Percentiles rank a stretch among this genome's conserved stretches.
Conservation (phyloP, 768 basidiomycete species). For the Sarcomyxa edulis region DNA sequence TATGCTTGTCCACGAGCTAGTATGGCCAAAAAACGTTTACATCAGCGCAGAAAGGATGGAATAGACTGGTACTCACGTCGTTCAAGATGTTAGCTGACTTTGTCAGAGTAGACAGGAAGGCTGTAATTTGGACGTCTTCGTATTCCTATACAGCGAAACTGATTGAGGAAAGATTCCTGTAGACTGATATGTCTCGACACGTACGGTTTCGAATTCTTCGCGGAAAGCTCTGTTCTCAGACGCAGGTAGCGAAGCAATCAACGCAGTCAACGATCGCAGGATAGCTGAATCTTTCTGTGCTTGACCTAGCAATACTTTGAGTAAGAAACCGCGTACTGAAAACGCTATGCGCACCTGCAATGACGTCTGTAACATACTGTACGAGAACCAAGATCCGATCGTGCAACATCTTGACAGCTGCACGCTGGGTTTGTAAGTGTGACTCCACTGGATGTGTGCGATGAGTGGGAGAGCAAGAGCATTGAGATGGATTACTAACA, state of each 20-base stretch:
- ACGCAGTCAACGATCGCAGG: conserved; percentile 78
- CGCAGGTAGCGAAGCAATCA: conserved; percentile 85
- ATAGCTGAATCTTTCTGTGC: conserved; percentile 74
- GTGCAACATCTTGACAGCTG: conserved; percentile 95
- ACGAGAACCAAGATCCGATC: conserved; percentile 84
- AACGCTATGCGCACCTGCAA: conserved; percentile 50
- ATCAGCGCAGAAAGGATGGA: conserved; percentile 2
- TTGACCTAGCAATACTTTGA: conserved; percentile 40
- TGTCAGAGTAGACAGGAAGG: conserved; percentile 82
- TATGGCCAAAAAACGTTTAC: conserved; percentile 7
- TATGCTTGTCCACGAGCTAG: conserved; percentile 77
- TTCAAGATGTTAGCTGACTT: conserved; percentile 85
- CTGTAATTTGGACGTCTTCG: conserved; percentile 90
- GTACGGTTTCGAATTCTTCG: conserved; percentile 84
- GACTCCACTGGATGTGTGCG: conserved; percentile 66
- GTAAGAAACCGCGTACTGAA: conserved; percentile 1
- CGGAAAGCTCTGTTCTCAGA: conserved; percentile 80
- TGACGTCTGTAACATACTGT: conserved; percentile 77
- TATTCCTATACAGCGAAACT: conserved; percentile 67
- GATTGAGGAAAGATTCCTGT: conserved; percentile 1
- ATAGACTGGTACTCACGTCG: conserved; percentile 55
- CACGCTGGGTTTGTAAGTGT: conserved; percentile 85
- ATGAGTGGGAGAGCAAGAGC: not conserved
- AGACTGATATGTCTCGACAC: conserved; percentile 13
- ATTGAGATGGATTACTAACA: conserved; percentile 40